Evolutionary conservation across 78 protist species (phyloP).

Genomic region (Dictyostelium capitatum): DNA sequence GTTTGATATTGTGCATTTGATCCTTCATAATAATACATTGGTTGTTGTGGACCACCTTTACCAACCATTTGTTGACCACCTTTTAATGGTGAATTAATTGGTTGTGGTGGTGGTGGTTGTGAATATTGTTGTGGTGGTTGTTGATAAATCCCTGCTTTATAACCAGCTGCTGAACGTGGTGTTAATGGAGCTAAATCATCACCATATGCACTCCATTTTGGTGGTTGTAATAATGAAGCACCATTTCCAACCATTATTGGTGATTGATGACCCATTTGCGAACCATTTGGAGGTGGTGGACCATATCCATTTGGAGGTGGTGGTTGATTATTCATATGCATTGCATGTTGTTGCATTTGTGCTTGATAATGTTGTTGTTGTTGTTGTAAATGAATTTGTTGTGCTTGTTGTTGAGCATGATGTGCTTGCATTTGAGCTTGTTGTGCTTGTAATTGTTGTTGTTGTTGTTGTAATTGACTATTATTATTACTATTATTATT

Average conservation of each 20-base stretch:
- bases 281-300: background rate
- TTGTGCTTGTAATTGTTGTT: background rate
- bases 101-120: background rate
- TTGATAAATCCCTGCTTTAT: background rate
- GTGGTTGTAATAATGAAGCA: constrained; percentile 13
- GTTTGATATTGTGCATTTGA: background rate
- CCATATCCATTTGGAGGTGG: background rate
- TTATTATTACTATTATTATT: background rate
- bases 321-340: background rate
- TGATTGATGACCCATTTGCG: background rate
- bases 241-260: background rate
- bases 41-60: background rate
- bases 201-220: constrained; percentile 32
- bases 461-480: constrained; percentile 26
- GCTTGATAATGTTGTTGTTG: constrained; percentile 2
- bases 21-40: background rate
- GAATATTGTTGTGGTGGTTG: background rate
- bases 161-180: constrained; percentile 21
- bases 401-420: background rate
- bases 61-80: too few species aligned
- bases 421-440: background rate
- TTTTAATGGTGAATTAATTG: background rate
- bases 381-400: constrained; percentile 41
- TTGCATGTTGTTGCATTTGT: background rate
- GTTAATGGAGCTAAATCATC: constrained; percentile 56